Percentiles rank a stretch among this genome's conserved stretches.
These are phyloP conservation scores for Dipodascopsis uninucleata DNA, from an alignment of 805 yeast genomes.

Conservation along the genomic window DNA sequence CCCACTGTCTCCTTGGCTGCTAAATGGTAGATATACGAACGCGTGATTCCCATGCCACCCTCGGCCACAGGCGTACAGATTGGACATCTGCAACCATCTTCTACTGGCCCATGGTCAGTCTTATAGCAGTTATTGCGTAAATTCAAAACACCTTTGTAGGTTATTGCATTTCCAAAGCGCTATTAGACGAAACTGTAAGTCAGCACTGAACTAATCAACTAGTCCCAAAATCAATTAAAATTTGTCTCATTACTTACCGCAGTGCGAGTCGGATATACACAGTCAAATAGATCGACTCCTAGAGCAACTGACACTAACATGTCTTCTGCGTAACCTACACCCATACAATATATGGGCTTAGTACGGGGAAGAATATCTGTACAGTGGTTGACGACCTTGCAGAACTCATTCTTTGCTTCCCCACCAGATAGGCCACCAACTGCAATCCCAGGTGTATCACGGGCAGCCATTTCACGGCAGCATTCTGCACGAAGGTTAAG, in stretches of 20 bases:
- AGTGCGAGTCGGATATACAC: constrained; percentile 47
- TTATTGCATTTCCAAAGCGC: constrained; percentile 45
- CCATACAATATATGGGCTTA: constrained; percentile 47
- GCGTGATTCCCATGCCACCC: constrained; percentile 39
- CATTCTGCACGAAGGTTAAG: constrained; percentile 39
- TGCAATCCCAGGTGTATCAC: constrained; percentile 48
- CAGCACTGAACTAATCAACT: not conserved
- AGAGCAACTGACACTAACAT: constrained; percentile 45
- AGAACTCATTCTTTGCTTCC: constrained; percentile 42
- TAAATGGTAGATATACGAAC: constrained; percentile 39
- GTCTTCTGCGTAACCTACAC: constrained; percentile 48
- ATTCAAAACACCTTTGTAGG: constrained; percentile 39
- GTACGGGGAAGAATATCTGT: constrained; percentile 41
- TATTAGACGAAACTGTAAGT: constrained; percentile 24
- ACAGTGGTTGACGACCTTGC: constrained; percentile 41
- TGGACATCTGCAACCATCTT: constrained; percentile 43
- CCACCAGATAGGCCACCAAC: constrained; percentile 49
- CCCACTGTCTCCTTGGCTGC: constrained; percentile 45
- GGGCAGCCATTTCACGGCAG: constrained; percentile 42
- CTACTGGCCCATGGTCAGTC: constrained; percentile 39
- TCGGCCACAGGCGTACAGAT: constrained; percentile 36
- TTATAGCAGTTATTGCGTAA: constrained; percentile 38
- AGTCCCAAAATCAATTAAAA: not conserved
- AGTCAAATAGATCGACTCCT: constrained; percentile 47
- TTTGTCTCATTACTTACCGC: constrained; percentile 29